A percentile compares a stretch with the other conserved stretches of the same genome.
Conservation (phyloP, 208 protist genomes). For the Acanthamoeba triangularis region DNA sequence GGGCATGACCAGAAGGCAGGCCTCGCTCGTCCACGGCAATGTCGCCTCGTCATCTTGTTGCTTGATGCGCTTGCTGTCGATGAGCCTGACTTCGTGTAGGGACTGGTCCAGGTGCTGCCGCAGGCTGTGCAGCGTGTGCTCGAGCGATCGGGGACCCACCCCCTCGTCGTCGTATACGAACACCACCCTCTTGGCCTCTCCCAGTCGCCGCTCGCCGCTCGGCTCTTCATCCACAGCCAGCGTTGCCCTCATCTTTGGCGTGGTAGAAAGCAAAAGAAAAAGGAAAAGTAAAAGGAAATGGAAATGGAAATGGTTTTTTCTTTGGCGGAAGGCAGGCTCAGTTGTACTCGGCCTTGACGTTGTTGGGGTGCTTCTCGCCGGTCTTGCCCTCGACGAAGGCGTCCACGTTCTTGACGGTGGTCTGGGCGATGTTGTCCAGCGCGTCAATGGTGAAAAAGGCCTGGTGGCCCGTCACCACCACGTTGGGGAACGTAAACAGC, state of each 20-base stretch:
- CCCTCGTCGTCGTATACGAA: neutral
- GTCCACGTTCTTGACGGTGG: slow-evolving; percentile 81
- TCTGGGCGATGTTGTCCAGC: slow-evolving; percentile 80
- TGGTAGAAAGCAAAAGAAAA: too few species aligned
- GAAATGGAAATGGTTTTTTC: too few species aligned
- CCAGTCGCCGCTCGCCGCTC: too few species aligned
- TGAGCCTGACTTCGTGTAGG: neutral
- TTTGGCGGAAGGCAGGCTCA: neutral
- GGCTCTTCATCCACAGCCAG: too few species aligned
- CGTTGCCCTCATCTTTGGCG: too few species aligned
- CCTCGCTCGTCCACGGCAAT: neutral
- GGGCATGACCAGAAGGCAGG: neutral
- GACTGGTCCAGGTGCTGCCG: neutral
- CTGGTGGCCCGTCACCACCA: slow-evolving; percentile 86
- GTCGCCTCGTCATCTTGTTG: too few species aligned
- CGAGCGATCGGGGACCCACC: neutral
- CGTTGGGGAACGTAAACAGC: slow-evolving; percentile 85
- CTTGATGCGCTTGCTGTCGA: neutral
- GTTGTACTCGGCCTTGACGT: slow-evolving; percentile 36
- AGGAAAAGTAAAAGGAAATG: too few species aligned
- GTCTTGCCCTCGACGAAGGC: slow-evolving; percentile 70
- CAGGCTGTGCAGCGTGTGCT: slow-evolving; percentile 9
- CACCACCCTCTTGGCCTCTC: neutral
- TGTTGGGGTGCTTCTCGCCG: slow-evolving; percentile 68
- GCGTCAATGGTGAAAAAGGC: slow-evolving; percentile 88